Percentiles rank a stretch among this genome's conserved stretches.
Conservation (phyloP, 2,329 filamentous ascomycete species). For the Phaeosphaeria sp. region DNA sequence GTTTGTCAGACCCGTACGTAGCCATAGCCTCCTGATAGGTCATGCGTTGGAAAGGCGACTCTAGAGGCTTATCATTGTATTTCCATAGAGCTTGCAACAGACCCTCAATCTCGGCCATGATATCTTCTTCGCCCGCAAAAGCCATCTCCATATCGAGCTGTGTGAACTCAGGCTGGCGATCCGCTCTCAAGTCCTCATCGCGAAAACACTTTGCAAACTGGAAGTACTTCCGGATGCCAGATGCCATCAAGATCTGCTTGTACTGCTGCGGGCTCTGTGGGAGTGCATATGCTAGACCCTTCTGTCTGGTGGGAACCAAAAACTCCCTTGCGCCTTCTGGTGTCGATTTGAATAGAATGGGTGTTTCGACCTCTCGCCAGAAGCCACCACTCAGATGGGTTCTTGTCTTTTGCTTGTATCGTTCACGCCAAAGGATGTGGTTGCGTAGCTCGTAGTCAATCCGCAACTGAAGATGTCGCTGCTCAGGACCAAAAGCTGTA, state of each 20-base stretch:
- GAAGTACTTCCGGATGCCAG: slow-evolving; percentile 81
- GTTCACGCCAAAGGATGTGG: slow-evolving; percentile 74
- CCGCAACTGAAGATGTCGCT: slow-evolving; percentile 84
- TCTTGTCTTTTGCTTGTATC: slow-evolving; percentile 62
- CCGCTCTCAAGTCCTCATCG: slow-evolving; percentile 90
- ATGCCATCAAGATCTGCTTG: slow-evolving; percentile 96
- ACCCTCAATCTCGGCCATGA: slow-evolving; percentile 67
- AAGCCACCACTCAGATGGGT: slow-evolving; percentile 60
- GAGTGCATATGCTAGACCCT: slow-evolving; percentile 83
- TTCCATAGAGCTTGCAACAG: slow-evolving; percentile 65
- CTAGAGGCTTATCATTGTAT: slow-evolving; percentile 52
- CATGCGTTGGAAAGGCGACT: slow-evolving; percentile 65
- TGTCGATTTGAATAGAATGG: slow-evolving; percentile 94
- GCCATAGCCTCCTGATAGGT: slow-evolving; percentile 81
- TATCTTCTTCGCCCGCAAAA: slow-evolving; percentile 75
- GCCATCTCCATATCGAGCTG: slow-evolving; percentile 96
- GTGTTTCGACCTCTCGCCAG: slow-evolving; percentile 87
- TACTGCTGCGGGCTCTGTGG: slow-evolving; percentile 98
- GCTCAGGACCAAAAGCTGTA: slow-evolving; percentile 74
- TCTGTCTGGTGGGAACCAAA: slow-evolving; percentile 81
- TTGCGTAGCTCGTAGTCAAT: slow-evolving; percentile 72
- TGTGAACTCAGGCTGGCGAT: slow-evolving; percentile 96
- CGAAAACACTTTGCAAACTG: slow-evolving; percentile 95
- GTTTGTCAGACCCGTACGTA: slow-evolving; percentile 87
- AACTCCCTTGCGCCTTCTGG: slow-evolving; percentile 96